A percentile compares a stretch with the other conserved stretches of the same genome.
Evolutionary conservation across 2,329 filamentous ascomycete genomes (phyloP).

Genomic region (Colletotrichum gloeosporioides): DNA sequence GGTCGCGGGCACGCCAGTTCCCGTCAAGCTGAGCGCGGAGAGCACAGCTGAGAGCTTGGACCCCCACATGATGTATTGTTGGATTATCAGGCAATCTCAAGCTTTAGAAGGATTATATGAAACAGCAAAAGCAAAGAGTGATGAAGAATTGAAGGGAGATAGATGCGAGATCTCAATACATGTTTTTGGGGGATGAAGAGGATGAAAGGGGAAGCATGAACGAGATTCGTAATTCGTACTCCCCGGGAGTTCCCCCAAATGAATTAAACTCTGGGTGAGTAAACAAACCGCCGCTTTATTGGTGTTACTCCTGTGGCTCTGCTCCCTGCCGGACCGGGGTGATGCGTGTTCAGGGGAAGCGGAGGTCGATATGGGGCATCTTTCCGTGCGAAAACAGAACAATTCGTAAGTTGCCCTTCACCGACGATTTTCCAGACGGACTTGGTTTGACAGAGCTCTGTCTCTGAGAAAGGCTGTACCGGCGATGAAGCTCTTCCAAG

Average conservation of each 20-base stretch:
- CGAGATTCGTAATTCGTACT: neutral
- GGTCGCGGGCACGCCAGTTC: constrained; percentile 14
- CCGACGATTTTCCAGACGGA: neutral
- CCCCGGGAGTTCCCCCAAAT: neutral
- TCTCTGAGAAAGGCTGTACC: neutral
- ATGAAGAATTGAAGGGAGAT: neutral
- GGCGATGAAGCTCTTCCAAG: neutral
- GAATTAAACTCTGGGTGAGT: constrained; percentile 16
- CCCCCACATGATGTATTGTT: constrained; percentile 11
- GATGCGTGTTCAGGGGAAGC: neutral
- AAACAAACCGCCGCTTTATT: constrained; percentile 21
- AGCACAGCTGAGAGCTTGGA: constrained; percentile 24
- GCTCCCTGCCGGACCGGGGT: neutral
- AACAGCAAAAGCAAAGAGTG: neutral
- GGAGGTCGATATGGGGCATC: neutral
- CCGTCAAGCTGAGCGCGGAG: constrained; percentile 22
- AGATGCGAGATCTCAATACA: neutral
- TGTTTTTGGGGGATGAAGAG: neutral
- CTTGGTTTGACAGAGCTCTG: neutral
- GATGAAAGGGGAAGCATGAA: constrained; percentile 2
- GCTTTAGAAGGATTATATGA: neutral
- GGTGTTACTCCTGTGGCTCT: neutral
- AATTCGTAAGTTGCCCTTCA: neutral
- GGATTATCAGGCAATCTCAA: neutral
- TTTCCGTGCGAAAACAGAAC: neutral